Evolutionary conservation across 805 yeast genomes (phyloP).

Genomic region (Phaffomyces opuntiae): DNA sequence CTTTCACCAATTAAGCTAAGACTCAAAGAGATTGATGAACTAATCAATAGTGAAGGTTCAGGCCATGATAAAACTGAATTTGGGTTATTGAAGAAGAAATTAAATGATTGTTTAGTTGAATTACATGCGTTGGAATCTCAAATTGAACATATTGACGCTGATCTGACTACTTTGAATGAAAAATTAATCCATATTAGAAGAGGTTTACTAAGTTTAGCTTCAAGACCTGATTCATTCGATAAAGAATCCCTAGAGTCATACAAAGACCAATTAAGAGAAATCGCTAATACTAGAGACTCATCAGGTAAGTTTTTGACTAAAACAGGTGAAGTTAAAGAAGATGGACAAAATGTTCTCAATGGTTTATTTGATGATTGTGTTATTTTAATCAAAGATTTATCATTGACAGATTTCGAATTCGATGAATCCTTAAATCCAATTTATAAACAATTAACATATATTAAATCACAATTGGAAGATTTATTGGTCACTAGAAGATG

Average conservation of each 20-base stretch:
- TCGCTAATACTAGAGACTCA: constrained; percentile 46
- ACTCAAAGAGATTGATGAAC: constrained; percentile 53
- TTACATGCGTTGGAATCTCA: constrained; percentile 51
- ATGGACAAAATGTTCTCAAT: constrained; percentile 47
- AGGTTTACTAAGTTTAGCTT: constrained; percentile 45
- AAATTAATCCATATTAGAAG: constrained; percentile 58
- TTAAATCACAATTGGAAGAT: constrained; percentile 73
- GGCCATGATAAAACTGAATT: constrained; percentile 40
- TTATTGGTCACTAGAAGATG: constrained; percentile 89
- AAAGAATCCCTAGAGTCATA: constrained; percentile 28
- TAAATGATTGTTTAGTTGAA: constrained; percentile 53
- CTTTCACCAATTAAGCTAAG: constrained; percentile 70
- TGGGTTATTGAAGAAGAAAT: constrained; percentile 55
- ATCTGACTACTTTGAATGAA: constrained; percentile 40
- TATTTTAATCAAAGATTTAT: constrained; percentile 62
- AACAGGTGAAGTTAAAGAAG: constrained; percentile 26
- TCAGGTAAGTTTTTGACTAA: constrained; percentile 47
- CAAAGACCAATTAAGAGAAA: constrained; percentile 31
- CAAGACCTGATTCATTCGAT: constrained; percentile 28
- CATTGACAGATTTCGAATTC: constrained; percentile 34
- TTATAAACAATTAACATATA: constrained; percentile 54
- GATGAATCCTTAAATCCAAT: constrained; percentile 49
- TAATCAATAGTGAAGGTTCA: constrained; percentile 37
- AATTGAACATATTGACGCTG: constrained; percentile 45
- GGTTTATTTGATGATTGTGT: constrained; percentile 82